A percentile compares a stretch with the other conserved stretches of the same genome.
These are phyloP conservation scores for Beauveria sp. DNA, from an alignment of 2,329 filamentous ascomycete genomes.

Conservation along the genomic window DNA sequence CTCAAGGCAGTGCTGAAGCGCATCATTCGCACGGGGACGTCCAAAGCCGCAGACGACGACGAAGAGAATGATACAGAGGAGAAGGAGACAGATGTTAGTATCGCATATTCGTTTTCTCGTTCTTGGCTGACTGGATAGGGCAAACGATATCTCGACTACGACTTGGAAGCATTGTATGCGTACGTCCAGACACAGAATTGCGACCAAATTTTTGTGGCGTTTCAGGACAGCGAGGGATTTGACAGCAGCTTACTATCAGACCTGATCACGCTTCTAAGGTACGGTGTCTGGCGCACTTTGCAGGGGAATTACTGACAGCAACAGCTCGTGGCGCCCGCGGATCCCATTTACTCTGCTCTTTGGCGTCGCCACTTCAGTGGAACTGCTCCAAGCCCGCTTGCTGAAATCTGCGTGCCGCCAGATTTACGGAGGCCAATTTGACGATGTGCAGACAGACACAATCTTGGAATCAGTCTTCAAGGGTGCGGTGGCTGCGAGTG, in stretches of 20 bases:
- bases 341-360: constrained; percentile 73
- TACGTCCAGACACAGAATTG: constrained; percentile 47
- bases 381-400: constrained; percentile 68
- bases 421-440: constrained; percentile 65
- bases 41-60: constrained; percentile 40
- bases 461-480: constrained; percentile 68
- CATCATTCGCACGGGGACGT: constrained; percentile 60
- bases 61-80: constrained; percentile 48
- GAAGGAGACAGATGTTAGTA: constrained; percentile 37
- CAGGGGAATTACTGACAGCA: constrained; percentile 23
- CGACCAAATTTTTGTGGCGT: constrained; percentile 59
- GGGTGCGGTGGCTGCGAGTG: constrained; percentile 50
- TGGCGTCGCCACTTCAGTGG: constrained; percentile 73
- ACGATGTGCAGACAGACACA: constrained; percentile 64
- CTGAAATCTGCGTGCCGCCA: constrained; percentile 60
- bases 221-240: constrained; percentile 79
- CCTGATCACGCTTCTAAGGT: constrained; percentile 61
- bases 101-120: too few relatives aligned
- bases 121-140: constrained; percentile 33
- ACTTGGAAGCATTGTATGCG: constrained; percentile 62
- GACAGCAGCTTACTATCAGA: constrained; percentile 66
- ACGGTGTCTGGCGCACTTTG: constrained; percentile 21
- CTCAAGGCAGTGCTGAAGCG: constrained; percentile 66
- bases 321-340: constrained; percentile 58
- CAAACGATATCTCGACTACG: constrained; percentile 66